Conservation (phyloP, 2,329 filamentous ascomycete genomes). For the Curvularia sp. region DNA sequence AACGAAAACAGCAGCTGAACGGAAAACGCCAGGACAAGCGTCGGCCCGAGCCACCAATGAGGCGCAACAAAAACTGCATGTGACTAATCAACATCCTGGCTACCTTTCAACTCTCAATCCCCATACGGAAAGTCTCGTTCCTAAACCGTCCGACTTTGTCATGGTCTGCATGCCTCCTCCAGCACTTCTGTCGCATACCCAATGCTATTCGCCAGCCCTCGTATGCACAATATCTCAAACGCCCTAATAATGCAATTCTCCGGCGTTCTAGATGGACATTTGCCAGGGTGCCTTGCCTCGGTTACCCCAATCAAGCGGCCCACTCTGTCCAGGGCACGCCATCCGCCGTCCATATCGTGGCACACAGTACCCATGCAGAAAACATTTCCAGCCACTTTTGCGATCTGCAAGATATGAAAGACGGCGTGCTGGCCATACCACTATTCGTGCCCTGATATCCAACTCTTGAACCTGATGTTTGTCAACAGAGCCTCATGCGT, state of each 20-base stretch:
- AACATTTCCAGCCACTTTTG: not conserved
- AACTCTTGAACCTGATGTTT: not conserved
- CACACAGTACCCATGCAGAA: not conserved
- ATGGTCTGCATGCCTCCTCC: not conserved
- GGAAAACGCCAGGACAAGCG: not conserved
- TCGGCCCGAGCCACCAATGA: constrained; percentile 1
- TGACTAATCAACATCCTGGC: not conserved
- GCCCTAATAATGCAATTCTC: not conserved
- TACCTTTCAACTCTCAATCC: not conserved
- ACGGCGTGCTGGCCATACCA: not conserved
- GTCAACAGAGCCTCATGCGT: too few species aligned
- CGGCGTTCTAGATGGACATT: not conserved
- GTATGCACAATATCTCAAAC: not conserved
- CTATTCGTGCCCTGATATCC: not conserved
- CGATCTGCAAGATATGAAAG: not conserved
- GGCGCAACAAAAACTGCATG: not conserved
- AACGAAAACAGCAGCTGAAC: not conserved
- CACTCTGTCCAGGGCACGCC: not conserved
- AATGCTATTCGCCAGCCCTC: not conserved
- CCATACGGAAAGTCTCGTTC: not conserved
- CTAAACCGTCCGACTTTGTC: not conserved
- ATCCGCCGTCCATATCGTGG: not conserved
- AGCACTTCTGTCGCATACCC: not conserved
- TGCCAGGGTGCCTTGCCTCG: not conserved
- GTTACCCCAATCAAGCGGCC: not conserved